phyloP scores from a whole-genome alignment of 495 filamentous ascomycete genomes.

The Penicillium flavigenum region DNA sequence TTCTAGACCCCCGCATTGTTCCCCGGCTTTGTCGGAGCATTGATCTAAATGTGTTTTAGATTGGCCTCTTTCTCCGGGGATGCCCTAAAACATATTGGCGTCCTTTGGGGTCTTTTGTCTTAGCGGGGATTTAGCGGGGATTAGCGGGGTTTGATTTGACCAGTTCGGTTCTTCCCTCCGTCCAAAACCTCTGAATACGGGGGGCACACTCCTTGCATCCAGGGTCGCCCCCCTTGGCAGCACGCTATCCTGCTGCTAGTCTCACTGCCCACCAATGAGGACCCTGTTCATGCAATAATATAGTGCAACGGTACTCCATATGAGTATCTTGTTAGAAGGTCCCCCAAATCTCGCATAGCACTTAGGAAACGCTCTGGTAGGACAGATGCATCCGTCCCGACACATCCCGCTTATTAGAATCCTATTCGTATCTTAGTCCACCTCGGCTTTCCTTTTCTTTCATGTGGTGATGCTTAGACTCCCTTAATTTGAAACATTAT shows the following conservation, averaged over 20 bases:
- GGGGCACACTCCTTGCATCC: conserved; percentile 1
- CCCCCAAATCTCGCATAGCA: neutral
- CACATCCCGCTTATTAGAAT: neutral
- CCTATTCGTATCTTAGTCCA: neutral
- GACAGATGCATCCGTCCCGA: neutral
- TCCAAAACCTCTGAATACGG: neutral
- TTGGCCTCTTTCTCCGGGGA: neutral
- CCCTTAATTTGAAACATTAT: conserved; percentile 2
- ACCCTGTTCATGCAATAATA: neutral
- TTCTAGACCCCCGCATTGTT: conserved; percentile 5
- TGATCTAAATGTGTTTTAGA: conserved; percentile 3
- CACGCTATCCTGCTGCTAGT: conserved; percentile 7
- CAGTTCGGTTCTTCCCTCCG: neutral
- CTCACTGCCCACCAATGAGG: conserved; percentile 2
- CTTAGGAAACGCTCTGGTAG: neutral
- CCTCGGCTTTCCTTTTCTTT: neutral
- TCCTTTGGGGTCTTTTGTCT: neutral
- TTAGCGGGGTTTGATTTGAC: neutral
- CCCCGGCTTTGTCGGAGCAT: conserved; percentile 10
- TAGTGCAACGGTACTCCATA: neutral
- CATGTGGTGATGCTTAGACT: conserved; percentile 1
- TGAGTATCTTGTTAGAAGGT: neutral
- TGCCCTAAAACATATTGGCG: conserved; percentile 3
- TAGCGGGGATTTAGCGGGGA: neutral
- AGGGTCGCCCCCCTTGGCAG: conserved; percentile 9